Percentiles rank a stretch among this genome's conserved stretches.
Conservation (phyloP, 306 rosid species). For the Fragaria iinumae region DNA sequence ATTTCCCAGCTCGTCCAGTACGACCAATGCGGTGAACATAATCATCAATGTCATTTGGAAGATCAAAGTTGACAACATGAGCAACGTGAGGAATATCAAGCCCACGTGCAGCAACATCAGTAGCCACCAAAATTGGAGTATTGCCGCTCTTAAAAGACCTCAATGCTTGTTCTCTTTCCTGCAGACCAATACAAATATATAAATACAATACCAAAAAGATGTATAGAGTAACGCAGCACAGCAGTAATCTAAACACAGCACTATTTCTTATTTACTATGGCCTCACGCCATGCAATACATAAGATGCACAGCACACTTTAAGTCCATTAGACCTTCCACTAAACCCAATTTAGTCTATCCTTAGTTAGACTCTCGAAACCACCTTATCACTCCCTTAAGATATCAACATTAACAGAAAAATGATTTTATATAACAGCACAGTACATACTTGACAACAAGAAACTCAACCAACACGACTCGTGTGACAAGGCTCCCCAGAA, state of each 20-base stretch:
- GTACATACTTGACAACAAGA: not conserved
- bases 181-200: slow-evolving; percentile 30
- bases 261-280: not conserved
- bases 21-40: slow-evolving; percentile 92
- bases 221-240: not conserved
- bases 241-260: not conserved
- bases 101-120: slow-evolving; percentile 95
- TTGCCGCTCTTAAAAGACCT: slow-evolving; percentile 82
- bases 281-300: not conserved
- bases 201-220: not conserved
- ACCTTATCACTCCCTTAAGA: not conserved
- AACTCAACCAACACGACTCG: not conserved
- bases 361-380: not conserved
- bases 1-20: slow-evolving; percentile 88
- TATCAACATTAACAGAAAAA: not conserved
- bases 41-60: slow-evolving; percentile 91
- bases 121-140: slow-evolving; percentile 87
- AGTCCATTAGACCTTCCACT: not conserved
- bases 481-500: not conserved
- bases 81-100: slow-evolving; percentile 90
- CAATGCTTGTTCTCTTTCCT: slow-evolving; percentile 84
- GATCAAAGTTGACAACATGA: slow-evolving; percentile 88
- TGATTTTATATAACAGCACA: not conserved
- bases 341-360: not conserved
- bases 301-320: not conserved